Evolutionary conservation across 495 filamentous ascomycete genomes (phyloP).

Genomic region (Neurospora sublineolata): DNA sequence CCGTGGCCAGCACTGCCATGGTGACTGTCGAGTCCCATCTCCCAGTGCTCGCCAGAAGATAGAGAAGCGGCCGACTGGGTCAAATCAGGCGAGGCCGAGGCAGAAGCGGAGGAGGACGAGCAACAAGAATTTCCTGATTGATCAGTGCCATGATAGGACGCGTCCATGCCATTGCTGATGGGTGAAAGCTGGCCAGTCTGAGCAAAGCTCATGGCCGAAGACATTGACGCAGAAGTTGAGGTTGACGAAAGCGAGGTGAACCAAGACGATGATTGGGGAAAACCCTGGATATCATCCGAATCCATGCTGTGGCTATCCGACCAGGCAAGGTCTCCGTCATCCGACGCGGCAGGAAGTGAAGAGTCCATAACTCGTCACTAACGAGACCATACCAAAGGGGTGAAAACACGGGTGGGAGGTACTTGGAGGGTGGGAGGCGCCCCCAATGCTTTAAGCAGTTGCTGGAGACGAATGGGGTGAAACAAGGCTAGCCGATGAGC

Average conservation of each 20-base stretch:
- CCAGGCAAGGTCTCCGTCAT: constrained; percentile 32
- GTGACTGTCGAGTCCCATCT: constrained; percentile 4
- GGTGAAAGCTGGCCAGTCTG: constrained; percentile 38
- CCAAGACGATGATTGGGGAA: constrained; percentile 29
- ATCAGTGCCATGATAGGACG: constrained; percentile 17
- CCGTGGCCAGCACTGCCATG: constrained; percentile 6
- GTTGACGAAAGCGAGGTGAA: constrained; percentile 18
- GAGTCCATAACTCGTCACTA: constrained; percentile 35
- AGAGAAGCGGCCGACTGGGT: constrained; percentile 24
- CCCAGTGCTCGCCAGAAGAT: constrained; percentile 23
- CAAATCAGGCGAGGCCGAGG: constrained; percentile 17
- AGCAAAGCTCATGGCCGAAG: constrained; percentile 16
- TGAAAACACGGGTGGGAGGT: background rate
- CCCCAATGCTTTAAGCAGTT: constrained; percentile 8
- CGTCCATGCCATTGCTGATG: constrained; percentile 37
- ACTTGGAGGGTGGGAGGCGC: constrained; percentile 2
- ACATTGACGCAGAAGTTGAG: constrained; percentile 10
- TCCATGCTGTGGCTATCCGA: constrained; percentile 33
- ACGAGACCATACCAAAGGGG: constrained; percentile 26
- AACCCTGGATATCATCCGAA: constrained; percentile 28
- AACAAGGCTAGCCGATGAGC: background rate
- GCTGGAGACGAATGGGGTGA: background rate
- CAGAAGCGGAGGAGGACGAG: constrained; percentile 22
- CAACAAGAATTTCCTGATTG: constrained; percentile 6
- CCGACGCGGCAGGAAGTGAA: constrained; percentile 26